phyloP scores from a whole-genome alignment of 139 green algal genomes.

The Dunaliella sp. region DNA sequence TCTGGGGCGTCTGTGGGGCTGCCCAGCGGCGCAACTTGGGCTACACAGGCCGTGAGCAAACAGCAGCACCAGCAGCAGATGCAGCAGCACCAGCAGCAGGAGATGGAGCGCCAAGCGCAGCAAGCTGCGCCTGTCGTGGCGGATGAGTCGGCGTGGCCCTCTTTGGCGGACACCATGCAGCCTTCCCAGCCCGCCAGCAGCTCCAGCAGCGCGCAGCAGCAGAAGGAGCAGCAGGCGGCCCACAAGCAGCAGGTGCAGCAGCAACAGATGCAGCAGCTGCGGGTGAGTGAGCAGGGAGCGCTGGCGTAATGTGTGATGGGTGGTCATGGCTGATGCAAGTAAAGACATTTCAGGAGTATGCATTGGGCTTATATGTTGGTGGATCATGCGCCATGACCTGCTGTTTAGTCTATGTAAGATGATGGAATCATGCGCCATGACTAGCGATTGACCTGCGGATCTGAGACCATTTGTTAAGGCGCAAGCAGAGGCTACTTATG shows the following conservation, averaged over 20 bases:
- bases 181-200: background rate
- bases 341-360: too few relatives aligned
- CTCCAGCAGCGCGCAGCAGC: background rate
- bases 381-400: too few relatives aligned
- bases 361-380: too few relatives aligned
- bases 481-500: background rate
- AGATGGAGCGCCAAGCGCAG: constrained; percentile 19
- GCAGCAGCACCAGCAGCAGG: constrained; percentile 6
- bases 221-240: background rate
- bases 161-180: constrained; percentile 21
- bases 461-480: background rate
- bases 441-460: background rate
- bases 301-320: too few relatives aligned
- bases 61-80: background rate
- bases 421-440: too few relatives aligned
- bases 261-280: background rate
- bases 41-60: background rate
- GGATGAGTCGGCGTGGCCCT: constrained; percentile 47
- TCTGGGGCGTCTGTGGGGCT: constrained; percentile 12
- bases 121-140: background rate
- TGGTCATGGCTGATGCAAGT: too few relatives aligned
- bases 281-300: too few relatives aligned
- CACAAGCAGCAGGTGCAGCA: background rate
- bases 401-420: too few relatives aligned
- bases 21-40: constrained; percentile 39